phyloP scores from a whole-genome alignment of 2,329 filamentous ascomycete genomes.

The Leptosphaerulina australis region DNA sequence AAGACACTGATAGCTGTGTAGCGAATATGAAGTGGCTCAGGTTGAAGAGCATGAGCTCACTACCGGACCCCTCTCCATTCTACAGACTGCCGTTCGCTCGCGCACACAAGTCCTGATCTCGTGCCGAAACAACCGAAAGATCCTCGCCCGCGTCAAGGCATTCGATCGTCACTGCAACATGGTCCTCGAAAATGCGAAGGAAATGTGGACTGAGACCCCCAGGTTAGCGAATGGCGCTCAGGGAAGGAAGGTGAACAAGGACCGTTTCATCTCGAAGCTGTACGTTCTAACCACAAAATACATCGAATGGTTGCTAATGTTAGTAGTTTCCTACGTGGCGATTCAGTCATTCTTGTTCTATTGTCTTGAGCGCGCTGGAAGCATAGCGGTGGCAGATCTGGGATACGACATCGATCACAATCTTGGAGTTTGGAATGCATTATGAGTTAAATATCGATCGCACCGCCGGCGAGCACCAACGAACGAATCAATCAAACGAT shows the following conservation, averaged over 20 bases:
- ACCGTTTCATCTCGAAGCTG: conserved; percentile 98
- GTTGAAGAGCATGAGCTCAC: conserved; percentile 81
- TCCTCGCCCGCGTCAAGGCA: conserved; percentile 95
- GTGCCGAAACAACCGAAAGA: conserved; percentile 97
- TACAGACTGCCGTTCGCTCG: conserved; percentile 93
- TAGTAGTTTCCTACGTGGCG: conserved; percentile 78
- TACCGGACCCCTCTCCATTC: conserved; percentile 83
- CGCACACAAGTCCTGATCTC: conserved; percentile 97
- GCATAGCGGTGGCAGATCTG: conserved; percentile 19
- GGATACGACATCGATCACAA: conserved; percentile 21
- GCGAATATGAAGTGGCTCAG: conserved; percentile 88
- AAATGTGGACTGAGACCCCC: conserved; percentile 99
- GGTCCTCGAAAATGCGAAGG: conserved; percentile 95
- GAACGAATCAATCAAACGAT: conserved; percentile 41
- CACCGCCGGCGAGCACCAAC: conserved; percentile 29
- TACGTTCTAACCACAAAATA: conserved; percentile 53
- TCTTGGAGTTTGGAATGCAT: conserved; percentile 36
- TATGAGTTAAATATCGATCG: conserved; percentile 45
- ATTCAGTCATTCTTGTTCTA: conserved; percentile 85
- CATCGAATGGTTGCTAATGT: conserved; percentile 20
- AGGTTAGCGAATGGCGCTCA: conserved; percentile 82
- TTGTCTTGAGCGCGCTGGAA: conserved; percentile 64
- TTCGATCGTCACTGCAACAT: conserved; percentile 99
- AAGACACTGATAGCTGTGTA: conserved; percentile 49
- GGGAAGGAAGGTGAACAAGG: conserved; percentile 92